Evolutionary conservation across 306 rosid species (phyloP).

Genomic region (Lupinus albus): DNA sequence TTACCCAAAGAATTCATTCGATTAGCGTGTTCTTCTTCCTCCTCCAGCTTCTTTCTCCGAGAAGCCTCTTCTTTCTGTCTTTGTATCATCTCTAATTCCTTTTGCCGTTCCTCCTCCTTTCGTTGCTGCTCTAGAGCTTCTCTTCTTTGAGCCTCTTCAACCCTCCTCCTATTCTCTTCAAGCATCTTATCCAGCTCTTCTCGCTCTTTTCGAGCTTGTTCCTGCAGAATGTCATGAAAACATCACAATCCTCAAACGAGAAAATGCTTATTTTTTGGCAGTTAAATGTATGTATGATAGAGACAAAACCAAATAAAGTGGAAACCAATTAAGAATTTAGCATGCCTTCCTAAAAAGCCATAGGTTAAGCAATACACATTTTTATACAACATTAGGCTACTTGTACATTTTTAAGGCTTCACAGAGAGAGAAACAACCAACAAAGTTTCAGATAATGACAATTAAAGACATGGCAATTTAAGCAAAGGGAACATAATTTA

Average conservation of each 20-base stretch:
- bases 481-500: not conserved
- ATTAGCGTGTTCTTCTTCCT: slow-evolving; percentile 69
- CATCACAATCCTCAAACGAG: slow-evolving; percentile 24
- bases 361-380: not conserved
- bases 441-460: slow-evolving; percentile 6
- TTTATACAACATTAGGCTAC: slow-evolving; percentile 10
- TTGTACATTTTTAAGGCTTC: slow-evolving; percentile 4
- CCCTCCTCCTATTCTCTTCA: slow-evolving; percentile 88
- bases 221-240: slow-evolving; percentile 51
- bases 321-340: slow-evolving; percentile 5
- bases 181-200: slow-evolving; percentile 91
- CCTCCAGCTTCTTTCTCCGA: slow-evolving; percentile 73
- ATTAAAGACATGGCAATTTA: not conserved
- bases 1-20: slow-evolving; percentile 55
- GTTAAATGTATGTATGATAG: slow-evolving; percentile 1
- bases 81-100: slow-evolving; percentile 77
- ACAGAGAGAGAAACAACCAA: slow-evolving; percentile 16
- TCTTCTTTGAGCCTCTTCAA: slow-evolving; percentile 87
- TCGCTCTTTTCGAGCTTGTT: slow-evolving; percentile 77
- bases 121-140: slow-evolving; percentile 89
- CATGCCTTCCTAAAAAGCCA: slow-evolving; percentile 7
- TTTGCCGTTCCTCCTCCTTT: slow-evolving; percentile 87
- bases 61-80: slow-evolving; percentile 89
- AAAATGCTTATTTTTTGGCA: not conserved
- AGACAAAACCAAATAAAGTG: not conserved